phyloP scores from a whole-genome alignment of 2,329 filamentous ascomycete species.

The Rutstroemia sp. region DNA sequence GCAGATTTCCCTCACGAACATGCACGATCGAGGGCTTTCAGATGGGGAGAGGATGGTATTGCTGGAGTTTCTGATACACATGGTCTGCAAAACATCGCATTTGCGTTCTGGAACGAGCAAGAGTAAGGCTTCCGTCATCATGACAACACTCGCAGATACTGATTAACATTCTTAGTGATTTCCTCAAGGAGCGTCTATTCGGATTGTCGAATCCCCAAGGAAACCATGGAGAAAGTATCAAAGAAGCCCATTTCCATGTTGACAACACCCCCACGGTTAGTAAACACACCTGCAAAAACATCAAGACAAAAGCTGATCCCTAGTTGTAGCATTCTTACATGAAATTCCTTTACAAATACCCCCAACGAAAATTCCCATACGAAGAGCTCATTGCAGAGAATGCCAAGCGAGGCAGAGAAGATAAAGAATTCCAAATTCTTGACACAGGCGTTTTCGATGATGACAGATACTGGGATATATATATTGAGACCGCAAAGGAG shows the following conservation, averaged over 20 bases:
- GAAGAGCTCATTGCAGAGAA: conserved; percentile 82
- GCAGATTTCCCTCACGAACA: conserved; percentile 91
- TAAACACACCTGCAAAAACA: background rate
- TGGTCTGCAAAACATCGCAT: conserved; percentile 84
- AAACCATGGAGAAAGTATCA: conserved; percentile 95
- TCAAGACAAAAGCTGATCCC: conserved; percentile 9
- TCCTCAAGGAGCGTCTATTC: conserved; percentile 91
- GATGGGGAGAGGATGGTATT: conserved; percentile 97
- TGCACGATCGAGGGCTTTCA: conserved; percentile 78
- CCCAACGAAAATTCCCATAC: conserved; percentile 86
- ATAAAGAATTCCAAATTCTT: conserved; percentile 84
- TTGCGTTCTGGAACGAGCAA: conserved; percentile 96
- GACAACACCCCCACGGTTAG: conserved; percentile 70
- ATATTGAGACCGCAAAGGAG: conserved; percentile 94
- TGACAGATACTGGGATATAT: conserved; percentile 91
- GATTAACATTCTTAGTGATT: conserved; percentile 54
- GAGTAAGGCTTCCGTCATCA: conserved; percentile 51
- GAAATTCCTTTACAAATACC: conserved; percentile 98
- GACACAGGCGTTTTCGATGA: conserved; percentile 87
- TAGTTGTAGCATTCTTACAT: conserved; percentile 80
- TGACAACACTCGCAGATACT: conserved; percentile 28
- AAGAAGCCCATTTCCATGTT: conserved; percentile 92
- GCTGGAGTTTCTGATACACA: conserved; percentile 92
- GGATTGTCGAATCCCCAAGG: conserved; percentile 93
- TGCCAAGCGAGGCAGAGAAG: conserved; percentile 63